Conservation (phyloP, 2,329 filamentous ascomycete species). For the Corinectria fuckeliana region DNA sequence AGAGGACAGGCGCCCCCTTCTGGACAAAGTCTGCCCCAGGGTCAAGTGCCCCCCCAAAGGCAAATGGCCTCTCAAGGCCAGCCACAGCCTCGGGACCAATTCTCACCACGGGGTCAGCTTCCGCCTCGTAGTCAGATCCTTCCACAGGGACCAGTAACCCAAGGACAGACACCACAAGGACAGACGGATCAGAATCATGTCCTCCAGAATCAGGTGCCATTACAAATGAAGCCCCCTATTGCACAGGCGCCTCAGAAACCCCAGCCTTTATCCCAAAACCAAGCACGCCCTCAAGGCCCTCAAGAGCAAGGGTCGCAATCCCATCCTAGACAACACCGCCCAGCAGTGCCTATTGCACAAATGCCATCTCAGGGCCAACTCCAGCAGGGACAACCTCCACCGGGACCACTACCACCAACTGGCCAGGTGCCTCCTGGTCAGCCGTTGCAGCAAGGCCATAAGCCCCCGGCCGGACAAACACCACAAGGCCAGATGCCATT, state of each 20-base stretch:
- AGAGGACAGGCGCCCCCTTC: constrained; percentile 13
- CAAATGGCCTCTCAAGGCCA: neutral
- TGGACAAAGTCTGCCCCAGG: neutral
- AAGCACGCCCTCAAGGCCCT: neutral
- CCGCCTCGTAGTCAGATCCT: neutral
- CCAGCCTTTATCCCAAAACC: neutral
- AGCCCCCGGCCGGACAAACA: too few species aligned
- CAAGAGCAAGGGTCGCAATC: constrained; percentile 3
- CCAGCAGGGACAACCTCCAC: neutral
- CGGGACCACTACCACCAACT: constrained; percentile 2
- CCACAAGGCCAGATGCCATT: neutral
- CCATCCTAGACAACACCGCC: constrained; percentile 18
- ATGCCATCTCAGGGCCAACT: constrained; percentile 6
- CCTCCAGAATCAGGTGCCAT: neutral
- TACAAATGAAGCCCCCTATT: neutral
- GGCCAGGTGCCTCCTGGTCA: too few species aligned
- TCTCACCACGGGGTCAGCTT: too few species aligned
- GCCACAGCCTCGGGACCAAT: constrained; percentile 8
- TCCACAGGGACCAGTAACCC: neutral
- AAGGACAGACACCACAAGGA: constrained; percentile 8
- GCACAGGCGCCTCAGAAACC: neutral
- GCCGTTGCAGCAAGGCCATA: too few species aligned
- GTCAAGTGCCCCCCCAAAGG: neutral
- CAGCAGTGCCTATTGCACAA: constrained; percentile 15
- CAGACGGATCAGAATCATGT: constrained; percentile 13